A percentile compares a stretch with the other conserved stretches of the same genome.
Conservation (phyloP, 164 flowering plant genomes). For the Berberis thunbergii region DNA sequence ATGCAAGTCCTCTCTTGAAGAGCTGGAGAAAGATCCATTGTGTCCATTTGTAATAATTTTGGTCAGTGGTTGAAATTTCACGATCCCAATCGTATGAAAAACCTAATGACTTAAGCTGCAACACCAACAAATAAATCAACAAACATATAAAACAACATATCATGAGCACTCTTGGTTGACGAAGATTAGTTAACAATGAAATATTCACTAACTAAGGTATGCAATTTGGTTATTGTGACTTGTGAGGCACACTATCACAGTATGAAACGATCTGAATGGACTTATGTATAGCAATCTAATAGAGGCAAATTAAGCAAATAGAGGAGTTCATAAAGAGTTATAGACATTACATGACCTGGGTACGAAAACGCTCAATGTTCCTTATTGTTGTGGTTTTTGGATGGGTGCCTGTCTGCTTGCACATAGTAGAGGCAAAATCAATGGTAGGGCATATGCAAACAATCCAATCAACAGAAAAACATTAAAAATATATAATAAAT, state of each 20-base stretch:
- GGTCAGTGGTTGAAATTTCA: constrained; percentile 84
- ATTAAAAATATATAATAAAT: constrained; percentile 1
- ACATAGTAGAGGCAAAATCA: constrained; percentile 2
- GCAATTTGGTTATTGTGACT: background rate
- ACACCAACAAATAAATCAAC: constrained; percentile 8
- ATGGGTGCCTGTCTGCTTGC: constrained; percentile 85
- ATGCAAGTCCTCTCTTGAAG: constrained; percentile 43
- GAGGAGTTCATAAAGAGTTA: background rate
- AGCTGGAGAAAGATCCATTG: constrained; percentile 96
- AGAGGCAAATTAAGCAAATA: background rate
- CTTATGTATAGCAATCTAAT: background rate
- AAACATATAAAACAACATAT: background rate
- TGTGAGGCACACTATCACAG: background rate
- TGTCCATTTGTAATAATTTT: constrained; percentile 93
- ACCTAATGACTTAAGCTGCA: constrained; percentile 89
- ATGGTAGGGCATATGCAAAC: background rate
- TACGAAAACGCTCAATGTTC: constrained; percentile 77
- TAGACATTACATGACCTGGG: constrained; percentile 50
- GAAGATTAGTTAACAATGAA: background rate
- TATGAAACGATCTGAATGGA: background rate
- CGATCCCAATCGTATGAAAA: constrained; percentile 99
- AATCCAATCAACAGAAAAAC: background rate
- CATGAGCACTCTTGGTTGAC: too few relatives aligned
- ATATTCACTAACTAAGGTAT: background rate
- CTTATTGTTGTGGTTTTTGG: constrained; percentile 75